phyloP scores from a whole-genome alignment of 805 yeast genomes.

The Starmerella scarabaei region DNA sequence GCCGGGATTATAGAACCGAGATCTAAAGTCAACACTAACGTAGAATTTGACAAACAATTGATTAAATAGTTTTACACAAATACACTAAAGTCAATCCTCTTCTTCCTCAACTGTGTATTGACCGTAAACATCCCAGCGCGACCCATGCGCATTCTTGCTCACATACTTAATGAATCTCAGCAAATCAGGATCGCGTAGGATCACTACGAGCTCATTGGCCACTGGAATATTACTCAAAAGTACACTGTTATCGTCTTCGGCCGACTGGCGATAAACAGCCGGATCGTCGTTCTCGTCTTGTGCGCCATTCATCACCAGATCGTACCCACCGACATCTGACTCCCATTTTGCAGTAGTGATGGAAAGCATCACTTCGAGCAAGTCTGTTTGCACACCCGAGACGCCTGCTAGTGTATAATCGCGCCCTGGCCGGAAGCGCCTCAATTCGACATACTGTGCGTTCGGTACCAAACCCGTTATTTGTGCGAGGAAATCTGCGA shows the following conservation, averaged over 20 bases:
- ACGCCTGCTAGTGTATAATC: slow-evolving; percentile 86
- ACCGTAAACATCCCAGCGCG: slow-evolving; percentile 79
- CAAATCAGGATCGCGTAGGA: slow-evolving; percentile 74
- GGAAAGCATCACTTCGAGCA: slow-evolving; percentile 67
- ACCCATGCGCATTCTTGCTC: slow-evolving; percentile 73
- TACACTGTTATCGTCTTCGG: slow-evolving; percentile 55
- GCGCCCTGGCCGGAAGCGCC: slow-evolving; percentile 89
- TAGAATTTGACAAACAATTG: too few relatives aligned
- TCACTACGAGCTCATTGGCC: slow-evolving; percentile 68
- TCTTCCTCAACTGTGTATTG: slow-evolving; percentile 60
- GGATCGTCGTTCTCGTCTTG: slow-evolving; percentile 52
- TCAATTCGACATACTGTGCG: slow-evolving; percentile 53
- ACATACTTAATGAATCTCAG: slow-evolving; percentile 87
- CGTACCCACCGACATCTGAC: slow-evolving; percentile 80
- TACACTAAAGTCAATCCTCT: too few relatives aligned
- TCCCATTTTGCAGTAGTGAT: slow-evolving; percentile 87
- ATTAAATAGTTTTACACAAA: too few relatives aligned
- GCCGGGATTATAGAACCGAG: too few relatives aligned
- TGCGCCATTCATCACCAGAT: slow-evolving; percentile 56
- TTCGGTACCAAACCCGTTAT: slow-evolving; percentile 49
- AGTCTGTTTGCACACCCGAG: slow-evolving; percentile 31
- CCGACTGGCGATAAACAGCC: slow-evolving; percentile 58
- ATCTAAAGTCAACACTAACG: too few relatives aligned
- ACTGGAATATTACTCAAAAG: slow-evolving; percentile 65
- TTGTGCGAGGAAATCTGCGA: slow-evolving; percentile 52